Percentiles rank a stretch among this genome's conserved stretches.
Conservation (phyloP, 2,329 filamentous ascomycete species). For the Cercospora brassicicola region DNA sequence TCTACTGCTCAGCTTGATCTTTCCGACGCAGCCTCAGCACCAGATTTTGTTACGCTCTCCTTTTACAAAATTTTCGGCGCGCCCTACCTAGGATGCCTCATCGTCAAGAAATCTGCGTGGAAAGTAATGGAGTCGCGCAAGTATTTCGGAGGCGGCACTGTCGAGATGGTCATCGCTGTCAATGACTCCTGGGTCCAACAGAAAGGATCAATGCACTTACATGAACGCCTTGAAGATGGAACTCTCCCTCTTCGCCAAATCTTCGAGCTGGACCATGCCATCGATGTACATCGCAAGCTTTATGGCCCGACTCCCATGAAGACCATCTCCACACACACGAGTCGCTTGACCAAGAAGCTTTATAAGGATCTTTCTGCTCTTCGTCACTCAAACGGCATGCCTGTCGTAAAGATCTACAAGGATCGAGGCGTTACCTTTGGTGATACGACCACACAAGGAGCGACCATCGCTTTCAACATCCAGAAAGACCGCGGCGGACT, state of each 20-base stretch:
- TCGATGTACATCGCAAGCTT: conserved; percentile 66
- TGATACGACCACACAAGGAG: conserved; percentile 58
- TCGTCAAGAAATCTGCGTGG: conserved; percentile 71
- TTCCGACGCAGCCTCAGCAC: conserved; percentile 66
- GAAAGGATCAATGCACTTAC: conserved; percentile 65
- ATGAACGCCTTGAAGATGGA: conserved; percentile 83
- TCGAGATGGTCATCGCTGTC: conserved; percentile 76
- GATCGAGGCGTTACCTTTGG: conserved; percentile 43
- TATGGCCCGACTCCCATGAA: conserved; percentile 66
- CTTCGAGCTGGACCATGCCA: conserved; percentile 72
- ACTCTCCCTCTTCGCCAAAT: conserved; percentile 88
- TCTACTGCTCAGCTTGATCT: conserved; percentile 76
- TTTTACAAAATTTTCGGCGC: conserved; percentile 97
- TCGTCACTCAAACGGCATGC: conserved; percentile 65
- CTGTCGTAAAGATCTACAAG: conserved; percentile 67
- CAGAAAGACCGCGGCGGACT: conserved; percentile 67
- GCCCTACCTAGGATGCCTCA: conserved; percentile 79
- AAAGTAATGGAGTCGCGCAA: conserved; percentile 61
- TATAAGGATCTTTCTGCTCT: conserved; percentile 59
- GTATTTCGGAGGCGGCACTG: conserved; percentile 92
- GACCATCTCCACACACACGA: conserved; percentile 68
- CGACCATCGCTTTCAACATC: conserved; percentile 80
- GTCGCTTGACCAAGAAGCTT: conserved; percentile 62
- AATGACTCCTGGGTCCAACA: conserved; percentile 77
- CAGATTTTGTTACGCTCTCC: conserved; percentile 83